Base-by-base conservation (phyloP, 495 filamentous ascomycete species). In the Collariella sp. region DNA sequence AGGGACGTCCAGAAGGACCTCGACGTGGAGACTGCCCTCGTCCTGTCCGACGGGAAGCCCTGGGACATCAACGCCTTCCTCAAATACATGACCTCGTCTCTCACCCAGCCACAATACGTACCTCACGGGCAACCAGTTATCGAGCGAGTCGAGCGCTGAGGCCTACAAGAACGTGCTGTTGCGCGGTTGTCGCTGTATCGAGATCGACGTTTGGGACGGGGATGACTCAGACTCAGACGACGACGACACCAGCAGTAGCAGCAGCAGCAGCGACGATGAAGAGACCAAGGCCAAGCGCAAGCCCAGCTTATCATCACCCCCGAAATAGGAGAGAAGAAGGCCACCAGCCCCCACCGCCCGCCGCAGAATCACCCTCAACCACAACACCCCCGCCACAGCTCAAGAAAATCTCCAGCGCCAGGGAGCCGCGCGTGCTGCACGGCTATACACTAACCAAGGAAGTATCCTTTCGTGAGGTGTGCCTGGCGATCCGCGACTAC, bases 131-230 rank as follows among this genome's bases (percentile, higher is more conserved):
- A 91, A 96, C 65, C 91, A 97, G 70, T 76, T 97, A 10, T 93
- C 83, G 53, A 89, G 89, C 57, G 81, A 86, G 53, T 83, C 87
- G 31, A 89, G 85, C 53, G 83, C 84, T 1, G 86, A 86, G 46
- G 83, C 86, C 18, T 97, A 96, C 72, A 87, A 80, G 57, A 85
- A 85, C 63, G 90, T 93, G 63, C 79, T 96, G 33, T 69, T 83
- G 10, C 78, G 83, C 20, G 89, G 91, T n/a, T 93, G 91, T 57
- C 82, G 91, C 16, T 96, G 89, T 55, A 87, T 96, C 47, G 91
- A 96, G 71, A 89, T 97, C 55, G 91, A 97, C 61, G 89, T 96
- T 7, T 95, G 90, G 88, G 87, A 97, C 65, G 91, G 91, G 12
- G 81, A 89, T 38, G 72, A 77, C 20, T 67, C 71, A 2, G 71